These are phyloP conservation scores for Metarhizium album DNA, from an alignment of 2,329 filamentous ascomycete species.

Conservation along the genomic window DNA sequence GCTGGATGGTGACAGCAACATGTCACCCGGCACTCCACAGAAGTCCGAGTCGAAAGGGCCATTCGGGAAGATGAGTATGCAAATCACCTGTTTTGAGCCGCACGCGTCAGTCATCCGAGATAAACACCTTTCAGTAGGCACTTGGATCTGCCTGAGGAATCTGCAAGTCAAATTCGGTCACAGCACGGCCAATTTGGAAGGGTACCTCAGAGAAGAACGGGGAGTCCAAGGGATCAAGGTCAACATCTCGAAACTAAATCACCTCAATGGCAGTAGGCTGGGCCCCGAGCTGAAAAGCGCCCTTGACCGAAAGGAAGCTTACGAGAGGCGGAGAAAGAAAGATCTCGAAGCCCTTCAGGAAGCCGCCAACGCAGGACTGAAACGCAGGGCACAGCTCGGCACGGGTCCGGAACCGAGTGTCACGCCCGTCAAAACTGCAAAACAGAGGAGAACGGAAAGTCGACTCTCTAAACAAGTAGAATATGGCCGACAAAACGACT, in stretches of 20 bases:
- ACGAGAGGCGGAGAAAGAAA: conserved; percentile 39
- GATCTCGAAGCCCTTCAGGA: conserved; percentile 27
- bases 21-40: conserved; percentile 12
- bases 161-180: conserved; percentile 54
- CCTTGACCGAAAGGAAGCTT: conserved; percentile 52
- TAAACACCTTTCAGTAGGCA: conserved; percentile 39
- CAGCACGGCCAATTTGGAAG: conserved; percentile 53
- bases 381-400: conserved; percentile 24
- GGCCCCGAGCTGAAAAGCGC: conserved; percentile 44
- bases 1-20: conserved; percentile 40
- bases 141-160: conserved; percentile 60
- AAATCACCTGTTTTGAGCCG: conserved; percentile 58
- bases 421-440: conserved; percentile 14
- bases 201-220: conserved; percentile 54
- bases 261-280: conserved; percentile 28
- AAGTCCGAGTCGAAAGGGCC: conserved; percentile 57
- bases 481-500: conserved; percentile 5
- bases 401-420: conserved; percentile 13
- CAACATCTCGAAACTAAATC: conserved; percentile 43
- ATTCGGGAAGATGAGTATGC: conserved; percentile 59
- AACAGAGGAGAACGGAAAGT: conserved; percentile 12
- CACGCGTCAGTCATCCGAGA: conserved; percentile 50
- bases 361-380: conserved; percentile 25
- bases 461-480: background rate
- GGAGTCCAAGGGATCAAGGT: conserved; percentile 32